A percentile compares a stretch with the other conserved stretches of the same genome.
Evolutionary conservation across 208 protist genomes (phyloP).

Genomic region (Acanthamoeba royreba): DNA sequence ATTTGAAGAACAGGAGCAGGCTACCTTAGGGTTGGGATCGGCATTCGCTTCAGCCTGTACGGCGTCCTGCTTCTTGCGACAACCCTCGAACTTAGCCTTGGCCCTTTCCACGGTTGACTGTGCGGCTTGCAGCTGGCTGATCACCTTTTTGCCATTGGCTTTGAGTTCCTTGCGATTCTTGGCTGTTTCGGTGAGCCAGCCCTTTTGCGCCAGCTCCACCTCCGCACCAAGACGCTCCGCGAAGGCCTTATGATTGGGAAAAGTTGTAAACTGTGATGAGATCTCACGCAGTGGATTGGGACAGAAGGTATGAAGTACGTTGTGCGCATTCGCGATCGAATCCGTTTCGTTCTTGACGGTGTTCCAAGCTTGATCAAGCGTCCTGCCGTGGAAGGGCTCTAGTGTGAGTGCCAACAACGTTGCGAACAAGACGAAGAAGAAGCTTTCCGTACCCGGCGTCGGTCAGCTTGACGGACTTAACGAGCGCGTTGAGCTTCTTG

Average conservation of each 20-base stretch:
- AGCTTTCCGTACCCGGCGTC: not conserved
- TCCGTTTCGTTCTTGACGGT: not conserved
- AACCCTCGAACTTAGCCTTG: not conserved
- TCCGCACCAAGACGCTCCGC: not conserved
- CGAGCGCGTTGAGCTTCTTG: not conserved
- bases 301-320: not conserved
- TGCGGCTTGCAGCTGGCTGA: not conserved
- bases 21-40: not conserved
- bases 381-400: not conserved
- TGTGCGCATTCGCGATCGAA: not conserved
- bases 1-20: too few species aligned
- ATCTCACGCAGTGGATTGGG: not conserved
- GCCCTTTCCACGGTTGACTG: not conserved
- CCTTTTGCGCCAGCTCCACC: not conserved
- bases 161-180: conserved; percentile 4
- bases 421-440: not conserved
- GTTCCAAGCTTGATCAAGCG: not conserved
- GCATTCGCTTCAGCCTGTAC: not conserved
- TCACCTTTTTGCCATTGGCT: not conserved
- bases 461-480: not conserved
- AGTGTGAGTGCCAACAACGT: not conserved
- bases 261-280: not conserved
- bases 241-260: not conserved
- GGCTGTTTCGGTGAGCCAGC: not conserved
- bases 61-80: conserved; percentile 13